Conservation (phyloP, 2,329 filamentous ascomycete genomes). For the Elsinoe australis region DNA sequence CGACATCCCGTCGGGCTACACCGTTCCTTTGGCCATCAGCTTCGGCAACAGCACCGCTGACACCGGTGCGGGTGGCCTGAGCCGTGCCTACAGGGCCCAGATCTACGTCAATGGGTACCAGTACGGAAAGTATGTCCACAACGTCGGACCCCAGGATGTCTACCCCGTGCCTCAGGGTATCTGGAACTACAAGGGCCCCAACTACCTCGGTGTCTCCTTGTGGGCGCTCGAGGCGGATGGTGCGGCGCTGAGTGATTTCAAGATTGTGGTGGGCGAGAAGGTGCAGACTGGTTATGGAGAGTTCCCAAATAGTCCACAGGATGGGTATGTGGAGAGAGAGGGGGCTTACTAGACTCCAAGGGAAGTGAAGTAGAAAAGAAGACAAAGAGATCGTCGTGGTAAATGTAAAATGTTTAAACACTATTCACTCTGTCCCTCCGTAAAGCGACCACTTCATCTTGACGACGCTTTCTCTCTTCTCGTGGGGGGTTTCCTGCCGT, state of each 20-base stretch:
- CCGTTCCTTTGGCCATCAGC: constrained; percentile 52
- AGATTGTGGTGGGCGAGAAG: constrained; percentile 25
- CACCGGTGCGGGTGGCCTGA: constrained; percentile 32
- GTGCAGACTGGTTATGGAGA: constrained; percentile 31
- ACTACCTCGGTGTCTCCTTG: constrained; percentile 60
- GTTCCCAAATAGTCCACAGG: constrained; percentile 26
- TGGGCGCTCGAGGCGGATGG: constrained; percentile 57
- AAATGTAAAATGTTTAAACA: too few species aligned
- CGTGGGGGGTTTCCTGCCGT: too few species aligned
- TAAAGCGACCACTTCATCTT: too few species aligned
- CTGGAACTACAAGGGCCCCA: constrained; percentile 61
- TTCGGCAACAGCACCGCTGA: constrained; percentile 37
- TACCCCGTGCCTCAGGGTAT: constrained; percentile 70
- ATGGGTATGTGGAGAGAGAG: constrained; percentile 26
- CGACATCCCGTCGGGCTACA: constrained; percentile 46
- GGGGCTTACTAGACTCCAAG: constrained; percentile 31
- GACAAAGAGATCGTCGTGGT: too few species aligned
- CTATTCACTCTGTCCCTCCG: too few species aligned
- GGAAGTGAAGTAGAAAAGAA: too few species aligned
- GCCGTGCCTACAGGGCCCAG: constrained; percentile 48
- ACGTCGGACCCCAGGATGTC: constrained; percentile 64
- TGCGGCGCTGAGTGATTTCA: constrained; percentile 46
- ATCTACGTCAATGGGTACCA: constrained; percentile 69
- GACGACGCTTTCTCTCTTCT: too few species aligned
- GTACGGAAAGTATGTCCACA: constrained; percentile 60